Evolutionary conservation across 2,329 filamentous ascomycete species (phyloP).

Genomic region (Fusarium floridanum): DNA sequence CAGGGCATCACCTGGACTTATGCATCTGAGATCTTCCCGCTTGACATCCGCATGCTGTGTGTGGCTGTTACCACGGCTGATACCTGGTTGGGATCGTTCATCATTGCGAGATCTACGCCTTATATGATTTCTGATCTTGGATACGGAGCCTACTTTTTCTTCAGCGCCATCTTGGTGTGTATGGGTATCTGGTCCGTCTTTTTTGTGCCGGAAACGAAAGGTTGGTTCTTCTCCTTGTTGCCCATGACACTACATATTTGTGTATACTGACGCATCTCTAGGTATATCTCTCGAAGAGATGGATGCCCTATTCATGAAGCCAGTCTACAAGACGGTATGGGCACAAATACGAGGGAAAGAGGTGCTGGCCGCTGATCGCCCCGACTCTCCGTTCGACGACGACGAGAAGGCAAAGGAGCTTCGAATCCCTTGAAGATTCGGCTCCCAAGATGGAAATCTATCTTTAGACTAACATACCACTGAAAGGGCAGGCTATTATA

Average conservation of each 20-base stretch:
- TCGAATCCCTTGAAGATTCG: conserved; percentile 33
- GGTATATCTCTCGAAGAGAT: conserved; percentile 62
- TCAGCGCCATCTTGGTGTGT: conserved; percentile 59
- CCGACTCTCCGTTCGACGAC: conserved; percentile 41
- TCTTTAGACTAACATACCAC: conserved; percentile 30
- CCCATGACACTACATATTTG: no score
- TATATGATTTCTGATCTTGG: conserved; percentile 57
- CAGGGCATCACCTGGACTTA: conserved; percentile 60
- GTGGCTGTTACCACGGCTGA: conserved; percentile 52
- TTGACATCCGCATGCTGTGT: conserved; percentile 53
- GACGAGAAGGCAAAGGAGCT: conserved; percentile 37
- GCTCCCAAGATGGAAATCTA: conserved; percentile 6
- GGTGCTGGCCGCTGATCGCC: conserved; percentile 33
- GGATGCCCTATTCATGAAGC: conserved; percentile 52
- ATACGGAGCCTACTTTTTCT: conserved; percentile 68
- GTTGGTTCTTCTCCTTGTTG: no score
- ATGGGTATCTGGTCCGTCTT: conserved; percentile 63
- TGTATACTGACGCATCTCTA: conserved; percentile 24
- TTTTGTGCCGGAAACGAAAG: conserved; percentile 66
- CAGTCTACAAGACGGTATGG: conserved; percentile 52
- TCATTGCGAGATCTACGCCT: conserved; percentile 55
- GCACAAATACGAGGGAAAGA: conserved; percentile 39
- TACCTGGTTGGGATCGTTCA: conserved; percentile 56
- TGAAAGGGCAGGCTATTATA: conserved; percentile 5
- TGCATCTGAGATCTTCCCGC: conserved; percentile 61